Evolutionary conservation across 1,284 basidiomycete species (phyloP), one percentile per base, ranked within the genome.

Genomic region (Microbotryum intermedium): DNA sequence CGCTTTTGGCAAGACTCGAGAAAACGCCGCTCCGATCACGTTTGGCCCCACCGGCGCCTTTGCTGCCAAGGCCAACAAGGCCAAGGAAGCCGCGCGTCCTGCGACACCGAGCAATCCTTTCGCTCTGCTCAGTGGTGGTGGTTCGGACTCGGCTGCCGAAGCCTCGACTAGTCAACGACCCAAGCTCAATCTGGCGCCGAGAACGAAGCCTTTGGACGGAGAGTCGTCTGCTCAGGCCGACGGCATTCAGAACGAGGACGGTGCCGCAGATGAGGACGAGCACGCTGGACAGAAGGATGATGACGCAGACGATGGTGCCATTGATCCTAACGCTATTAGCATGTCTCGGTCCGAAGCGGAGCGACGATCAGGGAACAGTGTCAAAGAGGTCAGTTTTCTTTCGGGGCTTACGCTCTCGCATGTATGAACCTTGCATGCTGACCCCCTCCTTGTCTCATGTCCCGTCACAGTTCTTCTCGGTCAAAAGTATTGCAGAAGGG

Each of bases 401-500:
- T 80, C 87, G 44, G 13, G 30, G 20, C 6, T 49, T 29, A 47
- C 2, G 44, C 18, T 21, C 34, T 71, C 61, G 13, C 30, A 9
- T 20, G 11, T 6, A 18, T 4, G 26, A 28, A 28, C 8, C 26
- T 25, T 23, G 20, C 18, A 51, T 45, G 39, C 55, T 63, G 20
- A 58, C 62, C 28, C 57, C 55, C 46, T 43, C 54, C 25, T 45
- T 43, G 42, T 55, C 39, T 25, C 51, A 46, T 34, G 16, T 39
- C 34, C 34, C 3, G 34, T 30, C 46, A 20, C 59, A 69, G 64
- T 70, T 64, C 70, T 70, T 74, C 56, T 69, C 70, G 48, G 69
- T 76, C 65, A 84, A 86, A 70, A 86, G 86, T 71, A 74, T 97
- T 60, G 82, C 84, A 49, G 92, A 97, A 73, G 93, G 88, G 26